Evolutionary conservation across 1,139 yeast genomes (phyloP).

Genomic region (Hyphopichia buzzinii): DNA sequence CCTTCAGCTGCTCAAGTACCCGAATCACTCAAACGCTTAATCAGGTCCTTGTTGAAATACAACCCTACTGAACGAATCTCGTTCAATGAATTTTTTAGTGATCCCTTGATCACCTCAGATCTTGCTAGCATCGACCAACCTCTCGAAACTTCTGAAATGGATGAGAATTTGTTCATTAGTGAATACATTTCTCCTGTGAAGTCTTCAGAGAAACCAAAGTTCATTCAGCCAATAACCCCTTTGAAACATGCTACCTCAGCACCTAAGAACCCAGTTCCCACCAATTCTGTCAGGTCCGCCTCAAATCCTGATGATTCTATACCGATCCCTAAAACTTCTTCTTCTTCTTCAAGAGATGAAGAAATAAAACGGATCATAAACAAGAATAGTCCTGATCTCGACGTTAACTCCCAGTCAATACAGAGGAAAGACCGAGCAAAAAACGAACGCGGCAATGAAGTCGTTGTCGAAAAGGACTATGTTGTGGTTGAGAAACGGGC

Average conservation of each 20-base stretch:
- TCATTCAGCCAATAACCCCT: slow-evolving; percentile 15
- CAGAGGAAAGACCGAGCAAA: slow-evolving; percentile 13
- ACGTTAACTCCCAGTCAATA: slow-evolving; percentile 23
- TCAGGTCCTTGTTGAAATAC: slow-evolving; percentile 72
- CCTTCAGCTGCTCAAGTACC: slow-evolving; percentile 63
- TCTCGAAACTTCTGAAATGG: slow-evolving; percentile 66
- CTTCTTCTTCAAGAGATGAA: slow-evolving; percentile 32
- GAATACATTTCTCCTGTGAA: slow-evolving; percentile 61
- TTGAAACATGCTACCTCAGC: slow-evolving; percentile 5
- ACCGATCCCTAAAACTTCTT: slow-evolving; percentile 10
- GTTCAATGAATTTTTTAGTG: slow-evolving; percentile 79
- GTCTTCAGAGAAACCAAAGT: slow-evolving; percentile 15
- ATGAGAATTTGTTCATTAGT: slow-evolving; percentile 77
- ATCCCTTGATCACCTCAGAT: slow-evolving; percentile 50
- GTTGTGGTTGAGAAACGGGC: slow-evolving; percentile 93
- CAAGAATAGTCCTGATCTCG: slow-evolving; percentile 45
- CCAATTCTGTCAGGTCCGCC: neutral
- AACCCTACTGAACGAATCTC: slow-evolving; percentile 87
- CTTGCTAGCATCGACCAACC: slow-evolving; percentile 52
- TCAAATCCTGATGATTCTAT: slow-evolving; percentile 1
- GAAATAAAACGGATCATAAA: slow-evolving; percentile 44
- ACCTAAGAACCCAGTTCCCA: neutral
- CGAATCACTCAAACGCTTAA: slow-evolving; percentile 63
- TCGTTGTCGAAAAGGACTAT: slow-evolving; percentile 71
- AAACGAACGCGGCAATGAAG: slow-evolving; percentile 28